A percentile compares a stretch with the other conserved stretches of the same genome.
Conservation (phyloP, 805 yeast genomes). For the Kazachstania martiniae region DNA sequence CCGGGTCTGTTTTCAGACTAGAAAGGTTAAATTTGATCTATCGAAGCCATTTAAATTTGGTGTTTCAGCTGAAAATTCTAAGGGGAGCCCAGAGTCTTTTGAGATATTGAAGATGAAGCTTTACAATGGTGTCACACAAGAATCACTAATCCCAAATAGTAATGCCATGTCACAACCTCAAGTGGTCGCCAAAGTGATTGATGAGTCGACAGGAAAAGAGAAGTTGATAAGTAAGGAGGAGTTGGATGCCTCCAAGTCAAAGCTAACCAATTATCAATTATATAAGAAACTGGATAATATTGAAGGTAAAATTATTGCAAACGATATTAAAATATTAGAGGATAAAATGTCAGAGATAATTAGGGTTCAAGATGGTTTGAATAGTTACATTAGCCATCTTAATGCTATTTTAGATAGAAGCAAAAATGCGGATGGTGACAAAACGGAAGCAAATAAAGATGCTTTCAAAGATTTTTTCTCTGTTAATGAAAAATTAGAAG, state of each 20-base stretch:
- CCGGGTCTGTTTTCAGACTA: constrained; percentile 57
- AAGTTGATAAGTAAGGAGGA: constrained; percentile 20
- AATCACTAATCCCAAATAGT: constrained; percentile 49
- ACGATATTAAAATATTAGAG: constrained; percentile 22
- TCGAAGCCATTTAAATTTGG: constrained; percentile 35
- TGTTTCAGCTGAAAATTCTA: constrained; percentile 37
- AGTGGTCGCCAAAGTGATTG: constrained; percentile 32
- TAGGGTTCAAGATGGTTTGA: constrained; percentile 16
- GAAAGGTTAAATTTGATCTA: constrained; percentile 32
- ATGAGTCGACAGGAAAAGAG: constrained; percentile 26
- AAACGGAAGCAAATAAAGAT: constrained; percentile 3
- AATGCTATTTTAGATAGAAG: constrained; percentile 4
- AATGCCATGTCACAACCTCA: constrained; percentile 35
- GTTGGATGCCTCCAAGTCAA: constrained; percentile 13
- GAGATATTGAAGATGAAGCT: constrained; percentile 52
- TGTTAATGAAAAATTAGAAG: constrained; percentile 22
- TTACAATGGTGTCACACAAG: constrained; percentile 42
- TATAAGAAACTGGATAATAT: constrained; percentile 23
- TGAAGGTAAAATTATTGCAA: constrained; percentile 28
- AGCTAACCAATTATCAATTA: constrained; percentile 17
- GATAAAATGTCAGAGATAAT: constrained; percentile 15
- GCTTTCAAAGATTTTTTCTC: constrained; percentile 21
- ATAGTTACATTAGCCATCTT: constrained; percentile 14
- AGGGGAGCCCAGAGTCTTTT: constrained; percentile 41
- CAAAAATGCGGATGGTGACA: neutral